Conservation (phyloP, 495 filamentous ascomycete species). For the Aspergillus haitiensis region DNA sequence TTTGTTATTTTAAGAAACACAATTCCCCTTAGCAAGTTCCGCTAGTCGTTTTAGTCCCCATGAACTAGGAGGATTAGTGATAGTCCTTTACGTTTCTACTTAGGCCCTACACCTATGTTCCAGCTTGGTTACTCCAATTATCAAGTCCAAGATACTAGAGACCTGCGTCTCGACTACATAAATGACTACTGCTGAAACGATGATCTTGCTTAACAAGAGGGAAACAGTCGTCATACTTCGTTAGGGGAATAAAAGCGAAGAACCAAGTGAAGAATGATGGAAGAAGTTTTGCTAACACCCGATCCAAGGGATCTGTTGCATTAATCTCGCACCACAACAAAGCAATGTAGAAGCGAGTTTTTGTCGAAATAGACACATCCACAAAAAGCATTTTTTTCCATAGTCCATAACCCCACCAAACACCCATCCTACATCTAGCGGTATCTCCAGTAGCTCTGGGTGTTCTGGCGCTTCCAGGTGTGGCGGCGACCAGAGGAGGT, state of each 20-base stretch:
- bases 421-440: slow-evolving; percentile 47
- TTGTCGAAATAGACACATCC: slow-evolving; percentile 45
- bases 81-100: no score
- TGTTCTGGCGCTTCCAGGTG: slow-evolving; percentile 99
- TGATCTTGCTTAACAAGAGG: slow-evolving; percentile 22
- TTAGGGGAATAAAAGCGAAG: slow-evolving; percentile 40
- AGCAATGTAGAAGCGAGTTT: slow-evolving; percentile 37
- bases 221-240: slow-evolving; percentile 47
- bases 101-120: no score
- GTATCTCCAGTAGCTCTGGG: slow-evolving; percentile 90
- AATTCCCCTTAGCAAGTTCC: no score
- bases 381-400: slow-evolving; percentile 29
- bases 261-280: slow-evolving; percentile 31
- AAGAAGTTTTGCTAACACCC: slow-evolving; percentile 49
- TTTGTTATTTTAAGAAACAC: no score
- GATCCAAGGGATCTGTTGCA: slow-evolving; percentile 43
- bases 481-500: slow-evolving; percentile 91
- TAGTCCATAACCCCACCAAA: slow-evolving; percentile 35
- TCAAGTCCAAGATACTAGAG: neutral
- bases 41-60: no score
- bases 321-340: slow-evolving; percentile 41
- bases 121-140: no score
- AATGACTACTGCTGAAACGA: slow-evolving; percentile 1
- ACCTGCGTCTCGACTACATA: neutral
- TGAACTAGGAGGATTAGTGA: no score